A percentile compares a stretch with the other conserved stretches of the same genome.
phyloP scores from a whole-genome alignment of 805 yeast species.

The Wickerhamomyces chambardii region DNA sequence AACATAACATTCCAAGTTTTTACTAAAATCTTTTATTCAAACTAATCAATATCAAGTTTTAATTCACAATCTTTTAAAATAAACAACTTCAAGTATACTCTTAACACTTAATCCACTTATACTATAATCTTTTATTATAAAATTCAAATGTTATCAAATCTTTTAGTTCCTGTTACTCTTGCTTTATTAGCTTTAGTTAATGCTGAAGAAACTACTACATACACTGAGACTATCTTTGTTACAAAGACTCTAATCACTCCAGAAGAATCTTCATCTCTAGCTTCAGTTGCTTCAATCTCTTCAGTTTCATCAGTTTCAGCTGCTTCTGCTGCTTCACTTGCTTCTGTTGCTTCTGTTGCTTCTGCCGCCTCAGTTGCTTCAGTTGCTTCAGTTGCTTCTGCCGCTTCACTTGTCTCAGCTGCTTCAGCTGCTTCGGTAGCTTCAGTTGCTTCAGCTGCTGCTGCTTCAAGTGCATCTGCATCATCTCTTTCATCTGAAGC shows the following conservation, averaged over 20 bases:
- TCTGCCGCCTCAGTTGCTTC: conserved; percentile 1
- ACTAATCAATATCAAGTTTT: too few relatives aligned
- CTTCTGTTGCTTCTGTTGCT: conserved; percentile 11
- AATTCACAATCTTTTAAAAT: too few relatives aligned
- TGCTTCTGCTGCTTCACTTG: conserved; percentile 7
- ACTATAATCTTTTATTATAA: too few relatives aligned
- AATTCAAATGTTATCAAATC: conserved; percentile 12
- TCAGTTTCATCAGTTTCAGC: conserved; percentile 16
- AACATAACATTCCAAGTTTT: too few relatives aligned
- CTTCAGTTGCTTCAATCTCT: conserved; percentile 12
- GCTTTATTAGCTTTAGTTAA: conserved; percentile 22
- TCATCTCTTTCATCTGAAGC: conserved; percentile 15
- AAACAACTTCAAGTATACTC: too few relatives aligned
- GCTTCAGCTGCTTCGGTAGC: conserved; percentile 15
- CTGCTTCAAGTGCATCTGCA: conserved; percentile 10
- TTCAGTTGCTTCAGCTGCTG: conserved; percentile 5
- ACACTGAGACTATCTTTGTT: conserved; percentile 28
- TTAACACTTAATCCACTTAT: too few relatives aligned
- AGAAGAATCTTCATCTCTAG: conserved; percentile 13
- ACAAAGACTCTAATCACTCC: conserved; percentile 19
- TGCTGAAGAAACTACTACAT: conserved; percentile 24
- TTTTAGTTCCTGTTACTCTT: conserved; percentile 14
- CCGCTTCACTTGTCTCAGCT: conserved; percentile 8
- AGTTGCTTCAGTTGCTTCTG: conserved; percentile 6
- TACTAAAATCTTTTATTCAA: too few relatives aligned